Base-by-base conservation (phyloP, 2,329 filamentous ascomycete species). In the Colletotrichum tropicicola region DNA sequence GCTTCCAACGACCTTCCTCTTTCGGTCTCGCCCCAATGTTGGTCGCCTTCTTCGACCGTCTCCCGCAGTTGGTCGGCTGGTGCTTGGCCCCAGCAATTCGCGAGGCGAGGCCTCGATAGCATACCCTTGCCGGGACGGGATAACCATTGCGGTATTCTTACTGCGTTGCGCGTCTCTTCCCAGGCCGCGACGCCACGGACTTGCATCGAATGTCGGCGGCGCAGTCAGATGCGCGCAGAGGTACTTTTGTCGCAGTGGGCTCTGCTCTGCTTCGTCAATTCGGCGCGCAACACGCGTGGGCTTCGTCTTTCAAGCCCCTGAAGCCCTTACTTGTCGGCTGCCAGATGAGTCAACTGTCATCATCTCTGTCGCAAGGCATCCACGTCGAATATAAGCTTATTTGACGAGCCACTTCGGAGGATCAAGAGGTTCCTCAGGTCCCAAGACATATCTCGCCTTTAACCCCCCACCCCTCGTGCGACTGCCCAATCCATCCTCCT, bases 1-100 rank as follows among this genome's bases (percentile, higher is more conserved):
- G 30, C 4, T n/a, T 5, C 12, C 15, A 53, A 47, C 23, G 51
- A 62, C 52, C 55, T 64, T 53, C 60, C 60, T 58, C 12, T 32
- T 59, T 45, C 6, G 60, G 44, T 28, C 28, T 47, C 23, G 39
- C 28, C 17, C 39, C 10, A n/a, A 30, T 13, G 23, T 35, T 59
- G 54, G 13, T 45, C 8, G n/a, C 32, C 44, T 28, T 15, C n/a
- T 1, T 21, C 10, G 2, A 32, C 17, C 12, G 44, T 32, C 12
- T n/a, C 35, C 32, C 5, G 35, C 51, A 32, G 25, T 0, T n/a
- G n/a, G 32, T n/a, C 32, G 32, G 32, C 32, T 15, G 32, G 32
- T 15, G 32, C n/a, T 15, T 13, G 1, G n/a, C 32, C 32, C 32
- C 32, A 3, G 32, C 32, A 35, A 12, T 15, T n/a, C n/a, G 32